These are phyloP conservation scores for Lactarius psammicola DNA, from an alignment of 768 basidiomycete genomes.

Conservation along the genomic window DNA sequence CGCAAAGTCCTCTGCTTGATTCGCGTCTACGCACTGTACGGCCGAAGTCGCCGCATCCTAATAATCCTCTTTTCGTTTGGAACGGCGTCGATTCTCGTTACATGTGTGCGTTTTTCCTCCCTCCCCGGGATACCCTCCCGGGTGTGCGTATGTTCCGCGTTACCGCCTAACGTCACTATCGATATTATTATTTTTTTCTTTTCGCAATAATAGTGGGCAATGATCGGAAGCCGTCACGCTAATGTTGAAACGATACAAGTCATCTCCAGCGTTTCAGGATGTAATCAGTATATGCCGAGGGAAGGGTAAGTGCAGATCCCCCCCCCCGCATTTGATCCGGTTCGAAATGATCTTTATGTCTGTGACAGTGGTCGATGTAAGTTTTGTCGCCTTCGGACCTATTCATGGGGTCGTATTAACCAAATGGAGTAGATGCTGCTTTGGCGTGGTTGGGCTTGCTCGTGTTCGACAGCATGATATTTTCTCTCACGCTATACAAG, in stretches of 20 bases:
- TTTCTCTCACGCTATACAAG: slow-evolving; percentile 19
- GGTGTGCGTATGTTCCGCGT: background rate
- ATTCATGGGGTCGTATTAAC: background rate
- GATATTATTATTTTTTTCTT: no score
- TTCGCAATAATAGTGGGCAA: background rate
- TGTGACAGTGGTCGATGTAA: slow-evolving; percentile 13
- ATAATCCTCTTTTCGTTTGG: background rate
- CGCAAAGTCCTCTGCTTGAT: background rate
- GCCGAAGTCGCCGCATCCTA: slow-evolving; percentile 9
- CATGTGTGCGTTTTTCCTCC: background rate
- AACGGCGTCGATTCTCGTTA: background rate
- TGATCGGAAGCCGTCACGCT: background rate
- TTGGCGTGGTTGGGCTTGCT: slow-evolving; percentile 18
- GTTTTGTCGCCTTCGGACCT: background rate
- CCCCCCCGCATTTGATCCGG: background rate
- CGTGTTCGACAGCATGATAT: slow-evolving; percentile 14
- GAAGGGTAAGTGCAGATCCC: slow-evolving; percentile 7
- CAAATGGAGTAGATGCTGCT: slow-evolving; percentile 5
- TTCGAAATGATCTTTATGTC: background rate
- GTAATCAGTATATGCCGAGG: slow-evolving; percentile 6
- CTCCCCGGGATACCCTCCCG: no score
- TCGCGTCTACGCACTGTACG: slow-evolving; percentile 18
- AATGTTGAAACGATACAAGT: slow-evolving; percentile 1
- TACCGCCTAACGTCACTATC: background rate
- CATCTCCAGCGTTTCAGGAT: slow-evolving; percentile 8